Base-by-base conservation (phyloP, 345 rosid species). In the Salix suchowensis region DNA sequence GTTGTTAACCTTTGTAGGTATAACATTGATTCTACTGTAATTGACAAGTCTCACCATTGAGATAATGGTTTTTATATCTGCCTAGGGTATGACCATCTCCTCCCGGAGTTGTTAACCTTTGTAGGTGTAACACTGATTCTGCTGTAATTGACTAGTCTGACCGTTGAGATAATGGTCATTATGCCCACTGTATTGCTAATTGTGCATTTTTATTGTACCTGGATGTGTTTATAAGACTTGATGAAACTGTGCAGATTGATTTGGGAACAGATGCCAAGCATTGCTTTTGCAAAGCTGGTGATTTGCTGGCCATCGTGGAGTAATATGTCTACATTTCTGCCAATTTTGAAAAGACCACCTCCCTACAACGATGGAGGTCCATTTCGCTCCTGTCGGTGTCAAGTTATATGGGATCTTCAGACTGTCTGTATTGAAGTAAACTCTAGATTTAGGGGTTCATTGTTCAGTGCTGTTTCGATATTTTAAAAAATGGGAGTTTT, bases 281-380 rank as follows among this genome's bases (percentile, higher is more conserved):
- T 73, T 89, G 93, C 84, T 94, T 94, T 44, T 89, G 92, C 76
- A 92, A 90, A 75, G 94, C 90, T 69, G 86, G 91, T n/a, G 98
- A 92, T 74, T 81, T 94, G 80, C 82, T 94, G 77, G 97, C 97
- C 61, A 89, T 87, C 37, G 97, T 94, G 8, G 92, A 92, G 79
- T 94, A 85, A 89, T 34, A 73, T 36, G 68, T 28, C 50, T 4
- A 42, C 24, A 32, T 54, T 58, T 65, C 19, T 23, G 9, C 55
- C 2, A 7, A 1, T 42, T 55, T 50, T 34, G 19, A 32, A 34
- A 21, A 40, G 23, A 32, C 1, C 37, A 36, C 4, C 50, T 61
- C 37, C 40, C 5, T 32, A 68, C 40, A 39, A 65, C 52, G 52
- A 55, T 23, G 46, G 18, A 10, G 19, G 19, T 32, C 37, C 5